Percentiles rank a stretch among this genome's conserved stretches.
phyloP scores from a whole-genome alignment of 208 protist species.

The Strigomonas galati region DNA sequence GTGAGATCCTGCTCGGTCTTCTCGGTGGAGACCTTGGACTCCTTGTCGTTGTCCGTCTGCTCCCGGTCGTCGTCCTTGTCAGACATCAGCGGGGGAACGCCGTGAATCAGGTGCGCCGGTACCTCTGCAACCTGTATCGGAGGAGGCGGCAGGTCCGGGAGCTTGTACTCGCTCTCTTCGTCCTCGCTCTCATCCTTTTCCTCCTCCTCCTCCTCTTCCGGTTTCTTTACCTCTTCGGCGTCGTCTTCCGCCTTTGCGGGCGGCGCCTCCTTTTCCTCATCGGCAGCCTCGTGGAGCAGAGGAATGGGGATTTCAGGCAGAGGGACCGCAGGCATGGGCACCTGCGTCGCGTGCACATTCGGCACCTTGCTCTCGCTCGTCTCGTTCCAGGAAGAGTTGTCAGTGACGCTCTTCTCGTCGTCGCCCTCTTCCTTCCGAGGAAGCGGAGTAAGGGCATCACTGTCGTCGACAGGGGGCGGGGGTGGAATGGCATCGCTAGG shows the following conservation, averaged over 20 bases:
- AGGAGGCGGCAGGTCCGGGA: not conserved
- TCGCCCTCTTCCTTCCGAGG: not conserved
- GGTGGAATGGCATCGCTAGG: not conserved
- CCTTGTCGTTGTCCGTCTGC: not conserved
- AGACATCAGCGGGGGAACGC: not conserved
- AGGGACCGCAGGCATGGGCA: too few species aligned
- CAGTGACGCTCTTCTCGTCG: not conserved
- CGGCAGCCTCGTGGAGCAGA: too few species aligned
- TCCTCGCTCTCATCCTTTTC: not conserved
- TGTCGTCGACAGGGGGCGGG: not conserved
- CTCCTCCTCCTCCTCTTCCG: not conserved
- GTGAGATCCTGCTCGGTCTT: too few species aligned
- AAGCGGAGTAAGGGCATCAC: not conserved
- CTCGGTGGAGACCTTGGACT: not conserved
- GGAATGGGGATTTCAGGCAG: too few species aligned
- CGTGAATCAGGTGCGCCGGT: not conserved
- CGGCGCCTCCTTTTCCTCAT: not conserved
- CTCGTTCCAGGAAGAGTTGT: constrained; percentile 2
- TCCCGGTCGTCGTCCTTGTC: not conserved
- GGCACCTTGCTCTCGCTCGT: not conserved
- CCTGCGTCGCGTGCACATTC: too few species aligned
- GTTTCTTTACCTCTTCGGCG: not conserved
- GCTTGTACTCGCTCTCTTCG: constrained; percentile 1
- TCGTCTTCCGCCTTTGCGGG: not conserved
- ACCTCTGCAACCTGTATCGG: not conserved